phyloP scores from a whole-genome alignment of 495 filamentous ascomycete genomes.

The Acidiella bohemica region DNA sequence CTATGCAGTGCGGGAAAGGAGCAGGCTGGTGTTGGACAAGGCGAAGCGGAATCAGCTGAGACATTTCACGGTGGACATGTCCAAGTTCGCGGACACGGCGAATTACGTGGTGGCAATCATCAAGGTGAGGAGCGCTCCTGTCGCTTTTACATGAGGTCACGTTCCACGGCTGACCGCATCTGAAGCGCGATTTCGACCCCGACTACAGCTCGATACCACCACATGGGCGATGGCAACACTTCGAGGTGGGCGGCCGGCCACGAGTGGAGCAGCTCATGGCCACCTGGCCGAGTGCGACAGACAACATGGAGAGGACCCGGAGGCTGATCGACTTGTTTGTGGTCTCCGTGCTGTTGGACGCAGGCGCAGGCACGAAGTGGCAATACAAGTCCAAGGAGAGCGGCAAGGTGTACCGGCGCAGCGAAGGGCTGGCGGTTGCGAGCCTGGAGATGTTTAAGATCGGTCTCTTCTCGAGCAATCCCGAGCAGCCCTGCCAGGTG shows the following conservation, averaged over 20 bases:
- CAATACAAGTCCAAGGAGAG: slow-evolving; percentile 85
- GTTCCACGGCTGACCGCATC: no score
- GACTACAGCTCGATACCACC: slow-evolving; percentile 75
- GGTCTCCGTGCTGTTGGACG: slow-evolving; percentile 81
- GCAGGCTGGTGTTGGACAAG: slow-evolving; percentile 55
- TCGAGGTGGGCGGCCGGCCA: slow-evolving; percentile 67
- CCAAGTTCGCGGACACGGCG: slow-evolving; percentile 75
- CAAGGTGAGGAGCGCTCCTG: no score
- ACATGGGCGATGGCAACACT: slow-evolving; percentile 84
- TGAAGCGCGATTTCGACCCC: slow-evolving; percentile 75
- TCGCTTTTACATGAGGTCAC: no score
- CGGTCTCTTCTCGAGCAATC: slow-evolving; percentile 80
- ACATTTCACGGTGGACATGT: slow-evolving; percentile 86
- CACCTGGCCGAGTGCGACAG: slow-evolving; percentile 49
- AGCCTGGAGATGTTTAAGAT: slow-evolving; percentile 96
- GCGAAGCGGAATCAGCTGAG: slow-evolving; percentile 65
- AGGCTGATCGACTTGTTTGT: slow-evolving; percentile 75
- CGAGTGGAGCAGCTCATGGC: slow-evolving; percentile 59
- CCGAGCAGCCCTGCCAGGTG: slow-evolving; percentile 70
- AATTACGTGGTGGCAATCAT: slow-evolving; percentile 92
- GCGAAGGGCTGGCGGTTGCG: slow-evolving; percentile 86
- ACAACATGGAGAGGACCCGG: slow-evolving; percentile 58
- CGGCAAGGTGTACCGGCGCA: slow-evolving; percentile 68
- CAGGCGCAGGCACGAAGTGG: slow-evolving; percentile 73
- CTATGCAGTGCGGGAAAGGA: slow-evolving; percentile 72